phyloP scores from a whole-genome alignment of 306 rosid genomes.

The Arachis hypogaea region DNA sequence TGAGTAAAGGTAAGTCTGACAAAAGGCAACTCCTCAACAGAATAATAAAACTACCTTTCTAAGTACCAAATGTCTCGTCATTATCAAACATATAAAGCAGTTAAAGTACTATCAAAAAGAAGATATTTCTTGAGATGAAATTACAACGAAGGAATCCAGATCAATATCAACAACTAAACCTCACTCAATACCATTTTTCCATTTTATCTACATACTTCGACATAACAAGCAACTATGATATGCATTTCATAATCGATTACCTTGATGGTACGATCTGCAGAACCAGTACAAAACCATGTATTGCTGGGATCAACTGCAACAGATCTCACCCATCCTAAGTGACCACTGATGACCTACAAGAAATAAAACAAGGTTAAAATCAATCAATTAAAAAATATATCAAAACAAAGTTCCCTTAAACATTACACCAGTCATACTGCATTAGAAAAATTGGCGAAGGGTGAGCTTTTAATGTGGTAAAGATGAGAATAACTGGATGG shows the following conservation, averaged over 20 bases:
- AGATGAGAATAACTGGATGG: no score
- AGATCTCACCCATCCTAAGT: slow-evolving; percentile 99
- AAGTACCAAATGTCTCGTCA: slow-evolving; percentile 11
- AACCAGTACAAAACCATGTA: slow-evolving; percentile 97
- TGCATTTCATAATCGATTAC: slow-evolving; percentile 50
- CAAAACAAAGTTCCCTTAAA: slow-evolving; percentile 5
- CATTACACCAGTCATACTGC: neutral
- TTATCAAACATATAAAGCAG: slow-evolving; percentile 8
- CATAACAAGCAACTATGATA: slow-evolving; percentile 24
- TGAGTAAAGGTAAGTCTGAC: neutral
- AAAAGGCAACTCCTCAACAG: slow-evolving; percentile 18
- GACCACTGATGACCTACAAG: slow-evolving; percentile 90
- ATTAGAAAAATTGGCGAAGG: neutral
- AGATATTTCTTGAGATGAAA: slow-evolving; percentile 11
- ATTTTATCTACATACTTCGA: slow-evolving; percentile 1
- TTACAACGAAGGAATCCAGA: slow-evolving; percentile 13
- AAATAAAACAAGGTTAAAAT: slow-evolving; percentile 33
- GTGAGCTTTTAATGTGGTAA: no score
- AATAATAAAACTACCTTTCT: neutral
- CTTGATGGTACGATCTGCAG: slow-evolving; percentile 99
- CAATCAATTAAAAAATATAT: slow-evolving; percentile 11
- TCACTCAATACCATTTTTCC: slow-evolving; percentile 13
- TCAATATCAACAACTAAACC: slow-evolving; percentile 32
- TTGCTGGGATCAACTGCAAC: slow-evolving; percentile 97
- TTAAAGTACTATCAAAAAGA: neutral